Base-by-base conservation (phyloP, 805 yeast species). In the Priceomyces castillae region DNA sequence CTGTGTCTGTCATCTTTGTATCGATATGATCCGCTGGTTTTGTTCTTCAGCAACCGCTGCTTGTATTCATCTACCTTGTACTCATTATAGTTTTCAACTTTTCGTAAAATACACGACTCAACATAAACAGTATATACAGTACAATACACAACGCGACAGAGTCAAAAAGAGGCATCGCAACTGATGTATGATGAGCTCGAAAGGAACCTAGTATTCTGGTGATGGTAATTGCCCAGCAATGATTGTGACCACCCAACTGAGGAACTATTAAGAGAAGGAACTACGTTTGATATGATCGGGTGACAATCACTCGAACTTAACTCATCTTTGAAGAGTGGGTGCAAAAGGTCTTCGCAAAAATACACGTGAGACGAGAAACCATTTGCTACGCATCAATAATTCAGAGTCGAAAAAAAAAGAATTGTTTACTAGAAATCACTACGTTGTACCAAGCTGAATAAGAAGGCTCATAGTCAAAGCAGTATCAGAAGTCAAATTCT, bases 1-100 rank as follows among this genome's bases (percentile, higher is more conserved):
- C 50, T 35, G 42, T 26, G 25, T 31, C 34, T 10, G 46, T 39
- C 46, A 43, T 43, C 23, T 34, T 34, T 12, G 23, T 22, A 20
- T 19, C 37, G 22, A 17, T 34, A 15, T 22, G 18, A 19, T 34
- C n/a, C 31, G 10, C 31, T 28, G 7, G 31, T 28, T 22, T 22
- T 22, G 31, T 28, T 28, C 15, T 28, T 12, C 15, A 28, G 31
- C 31, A 28, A n/a, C 31, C 31, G 31, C 31, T 28, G 10, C 31
- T n/a, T n/a, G 31, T 28, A 28, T n/a, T 28, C 15, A 28, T n/a
- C 31, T 28, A 28, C 31, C 15, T 28, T 6, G 31, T n/a, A 12
- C 15, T 28, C 31, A 28, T 28, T 5, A 28, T 28, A 28, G 31
- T 28, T 28, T 28, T 28, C 31, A 12, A 28, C 15, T 28, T 28